These are phyloP conservation scores for Picochlorum costavermella DNA, from an alignment of 139 green algal genomes.

Conservation along the genomic window DNA sequence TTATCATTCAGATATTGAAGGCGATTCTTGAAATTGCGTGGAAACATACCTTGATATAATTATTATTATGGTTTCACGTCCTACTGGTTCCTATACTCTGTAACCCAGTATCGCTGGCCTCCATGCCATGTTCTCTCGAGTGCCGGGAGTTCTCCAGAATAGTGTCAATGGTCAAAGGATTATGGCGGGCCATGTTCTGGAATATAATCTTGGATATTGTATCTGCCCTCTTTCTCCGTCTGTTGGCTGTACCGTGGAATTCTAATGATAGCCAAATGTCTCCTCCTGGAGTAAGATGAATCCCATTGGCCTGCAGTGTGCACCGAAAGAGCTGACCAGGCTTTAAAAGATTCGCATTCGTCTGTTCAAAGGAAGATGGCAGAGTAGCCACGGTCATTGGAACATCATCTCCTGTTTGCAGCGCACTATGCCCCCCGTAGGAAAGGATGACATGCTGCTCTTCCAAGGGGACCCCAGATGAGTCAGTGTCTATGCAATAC, in stretches of 20 bases:
- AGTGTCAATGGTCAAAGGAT: slow-evolving; percentile 42
- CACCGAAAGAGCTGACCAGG: slow-evolving; percentile 62
- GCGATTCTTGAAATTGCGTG: no score
- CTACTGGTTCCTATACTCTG: no score
- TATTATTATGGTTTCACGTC: no score
- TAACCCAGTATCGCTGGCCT: background rate
- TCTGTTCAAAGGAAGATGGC: slow-evolving; percentile 30
- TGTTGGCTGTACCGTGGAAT: slow-evolving; percentile 48
- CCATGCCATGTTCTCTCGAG: background rate
- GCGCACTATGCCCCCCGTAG: slow-evolving; percentile 30
- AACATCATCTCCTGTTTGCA: slow-evolving; percentile 65
- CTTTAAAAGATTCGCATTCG: slow-evolving; percentile 17
- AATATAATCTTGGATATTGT: slow-evolving; percentile 77
- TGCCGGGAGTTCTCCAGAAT: slow-evolving; percentile 15
- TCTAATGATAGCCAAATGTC: slow-evolving; percentile 55
- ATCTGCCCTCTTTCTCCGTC: slow-evolving; percentile 61
- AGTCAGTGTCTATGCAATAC: slow-evolving; percentile 62
- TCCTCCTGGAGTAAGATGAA: slow-evolving; percentile 34
- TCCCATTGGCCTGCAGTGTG: slow-evolving; percentile 34
- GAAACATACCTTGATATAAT: no score
- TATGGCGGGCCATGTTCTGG: slow-evolving; percentile 56
- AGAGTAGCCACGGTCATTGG: slow-evolving; percentile 63
- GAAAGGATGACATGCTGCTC: slow-evolving; percentile 49
- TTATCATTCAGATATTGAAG: no score
- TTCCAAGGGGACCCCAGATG: slow-evolving; percentile 8